Conservation (phyloP, 2,329 filamentous ascomycete species). For the Dactylellina drechsleri region DNA sequence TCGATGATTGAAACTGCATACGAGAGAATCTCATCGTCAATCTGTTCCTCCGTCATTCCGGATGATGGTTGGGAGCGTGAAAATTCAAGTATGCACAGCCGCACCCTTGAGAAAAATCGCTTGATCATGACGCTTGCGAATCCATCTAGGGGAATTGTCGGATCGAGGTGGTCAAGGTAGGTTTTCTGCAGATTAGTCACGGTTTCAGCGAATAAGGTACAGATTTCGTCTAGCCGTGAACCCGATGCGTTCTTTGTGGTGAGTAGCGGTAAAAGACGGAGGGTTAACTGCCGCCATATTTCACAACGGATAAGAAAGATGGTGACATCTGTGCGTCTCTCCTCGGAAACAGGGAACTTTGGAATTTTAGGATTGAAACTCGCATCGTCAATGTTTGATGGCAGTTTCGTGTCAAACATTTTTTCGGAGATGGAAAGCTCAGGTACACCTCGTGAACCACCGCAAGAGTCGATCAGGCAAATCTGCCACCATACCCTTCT, state of each 20-base stretch:
- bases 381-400: conserved; percentile 66
- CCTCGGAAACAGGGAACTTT: conserved; percentile 17
- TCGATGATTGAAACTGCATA: conserved; percentile 24
- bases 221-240: not conserved
- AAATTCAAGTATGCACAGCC: conserved; percentile 9
- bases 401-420: conserved; percentile 70
- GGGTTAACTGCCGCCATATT: conserved; percentile 34
- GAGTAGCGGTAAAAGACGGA: conserved; percentile 9
- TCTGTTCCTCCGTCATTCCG: not conserved
- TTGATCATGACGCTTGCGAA: conserved; percentile 25
- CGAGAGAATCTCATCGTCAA: not conserved
- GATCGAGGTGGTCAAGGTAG: conserved; percentile 11
- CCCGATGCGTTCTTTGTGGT: not conserved
- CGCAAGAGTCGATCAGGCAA: conserved; percentile 70
- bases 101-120: conserved; percentile 35
- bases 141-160: conserved; percentile 10
- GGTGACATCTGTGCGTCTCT: conserved; percentile 29
- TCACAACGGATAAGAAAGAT: conserved; percentile 40
- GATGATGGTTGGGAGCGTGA: not conserved
- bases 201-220: not conserved
- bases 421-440: conserved; percentile 70
- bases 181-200: conserved; percentile 1
- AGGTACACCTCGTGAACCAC: conserved; percentile 72
- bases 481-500: conserved; percentile 71
- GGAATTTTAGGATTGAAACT: conserved; percentile 63